phyloP scores from a whole-genome alignment of 306 rosid genomes.

The Mimosa pudica region DNA sequence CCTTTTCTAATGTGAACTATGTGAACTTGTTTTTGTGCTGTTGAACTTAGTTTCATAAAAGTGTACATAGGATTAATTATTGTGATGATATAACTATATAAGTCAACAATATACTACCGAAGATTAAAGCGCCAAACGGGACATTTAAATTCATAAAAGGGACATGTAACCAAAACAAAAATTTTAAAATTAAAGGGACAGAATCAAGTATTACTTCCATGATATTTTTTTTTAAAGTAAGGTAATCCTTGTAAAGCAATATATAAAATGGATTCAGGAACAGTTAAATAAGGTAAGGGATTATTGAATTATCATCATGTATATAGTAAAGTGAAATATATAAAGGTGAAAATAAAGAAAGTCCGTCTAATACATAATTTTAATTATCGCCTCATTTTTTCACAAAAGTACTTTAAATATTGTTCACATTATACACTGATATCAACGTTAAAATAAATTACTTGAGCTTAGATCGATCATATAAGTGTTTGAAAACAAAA shows the following conservation, averaged over 20 bases:
- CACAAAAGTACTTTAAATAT: neutral
- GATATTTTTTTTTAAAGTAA: neutral
- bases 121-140: neutral
- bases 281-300: neutral
- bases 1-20: neutral
- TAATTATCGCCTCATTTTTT: neutral
- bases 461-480: neutral
- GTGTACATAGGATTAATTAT: neutral
- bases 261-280: neutral
- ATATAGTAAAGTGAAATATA: neutral
- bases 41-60: neutral
- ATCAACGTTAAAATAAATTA: neutral
- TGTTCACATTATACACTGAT: neutral
- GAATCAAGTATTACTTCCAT: neutral
- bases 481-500: neutral
- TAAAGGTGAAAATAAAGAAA: neutral
- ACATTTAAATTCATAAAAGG: neutral
- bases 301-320: neutral
- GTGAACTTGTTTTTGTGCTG: neutral
- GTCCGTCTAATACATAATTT: neutral
- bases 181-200: neutral
- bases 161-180: no score
- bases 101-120: neutral
- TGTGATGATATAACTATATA: neutral
- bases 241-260: neutral